Base-by-base conservation (phyloP, 306 rosid species). In the Cicer yamashitae region DNA sequence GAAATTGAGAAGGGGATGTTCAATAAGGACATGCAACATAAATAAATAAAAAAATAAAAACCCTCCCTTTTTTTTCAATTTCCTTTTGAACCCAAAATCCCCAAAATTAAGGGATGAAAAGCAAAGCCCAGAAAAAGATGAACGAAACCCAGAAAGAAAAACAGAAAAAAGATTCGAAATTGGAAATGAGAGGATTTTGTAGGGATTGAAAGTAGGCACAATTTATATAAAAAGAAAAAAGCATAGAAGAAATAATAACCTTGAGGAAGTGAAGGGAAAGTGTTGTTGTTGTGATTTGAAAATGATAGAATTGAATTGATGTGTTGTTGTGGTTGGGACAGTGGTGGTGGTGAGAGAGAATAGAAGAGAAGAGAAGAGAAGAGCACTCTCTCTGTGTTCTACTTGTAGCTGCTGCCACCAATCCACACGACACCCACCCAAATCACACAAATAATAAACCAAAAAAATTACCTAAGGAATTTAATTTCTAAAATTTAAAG, bases 341-440 rank as follows among this genome's bases (percentile, higher is more conserved):
- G 72, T 18, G 34, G 5, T 30, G 6, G 37, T 43, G 3, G 40
- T 3, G 8, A 22, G 37, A 30, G 37, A 30, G 30, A 25, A 25
- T 50, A 15, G 74, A 25, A 25, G 59, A 15, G 74, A 66, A 7
- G 48, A 44, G 14, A 50, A 70, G 64, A 51, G 51, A 52, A 15
- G 43, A 20, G 41, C 38, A 67, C 62, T 12, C 44, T 60, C 18
- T 60, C 77, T 56, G 67, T n/a, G 70, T 62, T 54, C 17, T 10
- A 70, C 65, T 34, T 60, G 67, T 13, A 38, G 18, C 44, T 60
- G 18, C 58, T 62, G 82, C 77, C 77, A 78, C 82, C 73, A 71
- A 71, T 78, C 77, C 82, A 71, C 77, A 43, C 77, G 72, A 70
- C 58, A 78, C 82, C 71, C 75, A 67, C 75, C 61, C 75, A 67